Evolutionary conservation across 1,139 yeast species (phyloP).

Genomic region (Scheffersomyces illinoinensis): DNA sequence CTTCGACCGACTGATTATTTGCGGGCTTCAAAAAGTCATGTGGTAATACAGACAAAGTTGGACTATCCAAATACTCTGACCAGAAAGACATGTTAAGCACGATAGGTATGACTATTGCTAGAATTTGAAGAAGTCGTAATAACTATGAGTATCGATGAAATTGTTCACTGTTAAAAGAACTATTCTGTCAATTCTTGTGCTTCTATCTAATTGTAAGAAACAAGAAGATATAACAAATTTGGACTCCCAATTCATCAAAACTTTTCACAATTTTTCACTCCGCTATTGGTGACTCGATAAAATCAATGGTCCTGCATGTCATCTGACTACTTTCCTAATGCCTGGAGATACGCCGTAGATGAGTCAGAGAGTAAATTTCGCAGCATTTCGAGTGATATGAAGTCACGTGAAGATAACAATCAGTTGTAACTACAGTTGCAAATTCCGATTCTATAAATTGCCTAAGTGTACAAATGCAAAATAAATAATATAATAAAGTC

Average conservation of each 20-base stretch:
- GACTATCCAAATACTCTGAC: constrained; percentile 70
- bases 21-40: constrained; percentile 83
- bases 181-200: not conserved
- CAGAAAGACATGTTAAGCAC: constrained; percentile 43
- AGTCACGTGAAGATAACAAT: not conserved
- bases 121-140: not conserved
- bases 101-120: not conserved
- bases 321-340: not conserved
- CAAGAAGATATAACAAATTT: not conserved
- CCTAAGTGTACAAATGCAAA: not conserved
- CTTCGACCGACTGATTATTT: constrained; percentile 68
- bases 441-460: not conserved
- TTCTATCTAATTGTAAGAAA: not conserved
- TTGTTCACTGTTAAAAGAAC: not conserved
- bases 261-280: not conserved
- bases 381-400: not conserved
- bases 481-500: not conserved
- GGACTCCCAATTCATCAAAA: not conserved
- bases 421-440: not conserved
- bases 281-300: not conserved
- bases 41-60: constrained; percentile 85
- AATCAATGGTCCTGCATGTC: not conserved
- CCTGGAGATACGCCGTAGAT: not conserved
- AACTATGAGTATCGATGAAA: not conserved
- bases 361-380: not conserved